These are phyloP conservation scores for Colletotrichum graminicola DNA, from an alignment of 2,329 filamentous ascomycete genomes.

Conservation along the genomic window DNA sequence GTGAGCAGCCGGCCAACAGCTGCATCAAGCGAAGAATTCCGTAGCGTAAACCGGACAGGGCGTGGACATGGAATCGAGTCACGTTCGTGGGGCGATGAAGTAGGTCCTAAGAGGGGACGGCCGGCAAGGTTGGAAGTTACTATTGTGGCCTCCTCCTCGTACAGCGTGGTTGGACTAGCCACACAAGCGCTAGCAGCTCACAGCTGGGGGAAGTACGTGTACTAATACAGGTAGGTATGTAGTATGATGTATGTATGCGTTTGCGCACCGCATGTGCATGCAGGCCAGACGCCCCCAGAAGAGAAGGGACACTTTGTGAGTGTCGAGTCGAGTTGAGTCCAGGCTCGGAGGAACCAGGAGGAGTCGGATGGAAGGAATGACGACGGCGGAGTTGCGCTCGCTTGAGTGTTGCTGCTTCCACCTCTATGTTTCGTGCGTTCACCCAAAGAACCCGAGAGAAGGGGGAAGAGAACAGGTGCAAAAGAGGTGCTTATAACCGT, in stretches of 20 bases:
- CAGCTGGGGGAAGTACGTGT: slow-evolving; percentile 21
- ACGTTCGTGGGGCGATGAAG: slow-evolving; percentile 25
- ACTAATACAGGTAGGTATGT: slow-evolving; percentile 7
- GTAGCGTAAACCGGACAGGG: slow-evolving; percentile 24
- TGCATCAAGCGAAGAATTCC: slow-evolving; percentile 7
- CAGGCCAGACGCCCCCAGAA: slow-evolving; percentile 21
- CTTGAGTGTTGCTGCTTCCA: slow-evolving; percentile 7
- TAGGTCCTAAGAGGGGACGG: neutral
- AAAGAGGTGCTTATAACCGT: slow-evolving; percentile 15
- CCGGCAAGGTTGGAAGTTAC: slow-evolving; percentile 16
- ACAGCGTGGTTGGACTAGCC: slow-evolving; percentile 6
- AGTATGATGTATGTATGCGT: neutral
- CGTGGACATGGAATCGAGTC: slow-evolving; percentile 35
- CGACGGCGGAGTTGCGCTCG: slow-evolving; percentile 36
- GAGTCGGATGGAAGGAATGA: slow-evolving; percentile 7
- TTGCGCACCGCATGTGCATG: slow-evolving; percentile 17
- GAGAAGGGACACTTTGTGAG: slow-evolving; percentile 32
- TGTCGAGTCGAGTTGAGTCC: neutral
- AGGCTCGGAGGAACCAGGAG: neutral
- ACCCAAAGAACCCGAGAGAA: slow-evolving; percentile 3
- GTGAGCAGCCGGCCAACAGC: slow-evolving; percentile 23
- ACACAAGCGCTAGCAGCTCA: slow-evolving; percentile 13
- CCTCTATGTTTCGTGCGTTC: neutral
- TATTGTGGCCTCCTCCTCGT: slow-evolving; percentile 7
- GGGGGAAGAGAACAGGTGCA: neutral